Evolutionary conservation across 192 early-diverging fungal genomes (phyloP).

Genomic region (Pilobolus umbonatus): DNA sequence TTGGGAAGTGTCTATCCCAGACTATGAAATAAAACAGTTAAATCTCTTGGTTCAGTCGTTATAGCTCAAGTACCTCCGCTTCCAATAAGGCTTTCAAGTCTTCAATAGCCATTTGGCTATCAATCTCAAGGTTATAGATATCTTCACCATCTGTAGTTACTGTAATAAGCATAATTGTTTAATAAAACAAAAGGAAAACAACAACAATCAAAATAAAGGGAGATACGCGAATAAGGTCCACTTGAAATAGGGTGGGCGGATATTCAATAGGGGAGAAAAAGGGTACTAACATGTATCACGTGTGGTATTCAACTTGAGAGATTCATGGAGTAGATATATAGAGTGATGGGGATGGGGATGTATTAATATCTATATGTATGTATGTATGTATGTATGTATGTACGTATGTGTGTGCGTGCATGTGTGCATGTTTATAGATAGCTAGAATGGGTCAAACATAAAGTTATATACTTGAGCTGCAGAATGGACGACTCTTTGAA

Average conservation of each 20-base stretch:
- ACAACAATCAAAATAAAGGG: not conserved
- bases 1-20: slow-evolving; percentile 53
- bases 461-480: slow-evolving; percentile 19
- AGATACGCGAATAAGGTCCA: not conserved
- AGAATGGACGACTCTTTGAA: slow-evolving; percentile 13
- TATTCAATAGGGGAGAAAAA: no score
- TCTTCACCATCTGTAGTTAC: slow-evolving; percentile 57
- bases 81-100: slow-evolving; percentile 83
- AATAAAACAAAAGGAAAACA: not conserved
- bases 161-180: slow-evolving; percentile 54
- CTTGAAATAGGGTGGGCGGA: no score
- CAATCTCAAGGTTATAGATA: slow-evolving; percentile 61
- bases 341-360: not conserved
- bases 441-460: slow-evolving; percentile 27
- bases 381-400: not conserved
- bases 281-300: no score
- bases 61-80: slow-evolving; percentile 57
- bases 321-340: not conserved
- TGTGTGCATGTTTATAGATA: not conserved
- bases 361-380: not conserved
- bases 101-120: slow-evolving; percentile 69
- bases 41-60: slow-evolving; percentile 1
- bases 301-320: no score
- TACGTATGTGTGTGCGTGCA: not conserved
- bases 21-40: slow-evolving; percentile 33